Evolutionary conservation across 2,329 filamentous ascomycete genomes (phyloP), one percentile per base, ranked within the genome.

Genomic region (Ciborinia camelliae): DNA sequence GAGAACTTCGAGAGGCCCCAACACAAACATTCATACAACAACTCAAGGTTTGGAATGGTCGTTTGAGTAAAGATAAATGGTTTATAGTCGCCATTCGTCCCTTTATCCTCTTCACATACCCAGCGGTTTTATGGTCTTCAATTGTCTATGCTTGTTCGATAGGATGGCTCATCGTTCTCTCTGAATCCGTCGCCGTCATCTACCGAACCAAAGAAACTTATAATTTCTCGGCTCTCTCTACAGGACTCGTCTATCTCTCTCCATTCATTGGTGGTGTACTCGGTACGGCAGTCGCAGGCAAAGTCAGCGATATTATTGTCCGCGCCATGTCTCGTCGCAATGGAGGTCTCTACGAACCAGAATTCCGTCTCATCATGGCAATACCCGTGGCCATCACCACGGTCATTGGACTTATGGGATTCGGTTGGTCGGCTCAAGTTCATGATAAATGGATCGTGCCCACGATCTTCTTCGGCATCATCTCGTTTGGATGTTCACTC

Each of bases 81-180:
- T 76, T 89, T 74, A 89, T 87, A 66, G 91, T 91, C 23, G 88
- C 90, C 63, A 51, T 89, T 6, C 84, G 94, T 0, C 95, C 94
- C 0, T 91, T 98, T 67, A 86, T 97, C 54, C 83, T 98, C 0
- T 96, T 89, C 71, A 85, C 89, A 1, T 97, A 98, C 73, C 95
- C 95, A 0, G 86, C 90, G 0, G 90, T 98, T 1, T 83, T 97
- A 10, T 98, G 93, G 94, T 94, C 91, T 7, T 81, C 92, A 0
- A 81, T 90, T 0, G 86, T 97, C 4, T 98, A 98, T 75, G 81
- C 92, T 0, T 88, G 95, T 71, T 95, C 92, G 0, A 85, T 98
- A 8, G 94, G 94, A 45, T 98, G 94, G 95, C 83, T 98, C 35
- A 97, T 98, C 69, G 92, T 98, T 51, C 84, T 98, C 1, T 97